Evolutionary conservation across 2,329 filamentous ascomycete species (phyloP), one percentile per base, ranked within the genome.

Genomic region (Chaetomium sp.): DNA sequence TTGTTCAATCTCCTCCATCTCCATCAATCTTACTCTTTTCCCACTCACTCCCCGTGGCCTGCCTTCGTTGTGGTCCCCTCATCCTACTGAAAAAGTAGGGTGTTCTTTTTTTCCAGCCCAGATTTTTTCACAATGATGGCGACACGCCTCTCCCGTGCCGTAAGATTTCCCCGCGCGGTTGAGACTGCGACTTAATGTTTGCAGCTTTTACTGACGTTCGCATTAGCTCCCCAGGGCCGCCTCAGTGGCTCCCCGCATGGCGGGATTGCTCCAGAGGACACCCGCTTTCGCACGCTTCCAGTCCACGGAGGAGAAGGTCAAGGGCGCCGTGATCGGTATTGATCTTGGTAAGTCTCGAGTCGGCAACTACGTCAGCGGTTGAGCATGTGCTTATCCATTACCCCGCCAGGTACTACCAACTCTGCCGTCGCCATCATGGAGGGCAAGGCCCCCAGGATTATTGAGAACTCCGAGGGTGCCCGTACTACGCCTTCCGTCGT

Each of bases 361-460:
- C 10, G 44, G 40, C 47, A 5, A 38, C 42, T 35, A 55, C 53
- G 52, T 59, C 44, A 55, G 14, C 12, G 7, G 14, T 42, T 9
- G 33, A 44, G 42, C 53, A 55, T 34, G 44, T 43, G 33, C 55
- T 52, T 37, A 60, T 58, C 53, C 51, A 6, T 36, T 27, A 44
- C 42, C 34, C 38, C 34, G 36, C 48, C 56, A 87, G 84, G 84
- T 71, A 97, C 92, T 71, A 97, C 92, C 68, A 97, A 97, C 84
- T 96, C 92, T 59, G 92, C 92, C 55, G 92, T 97, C 60, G 92
- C 91, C 69, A 80, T 97, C 64, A 96, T 97, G 91, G 92, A 97
- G 81, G 94, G 92, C 76, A 95, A 95, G 81, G 76, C 82, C 55
- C 90, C 92, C 67, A 90, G 87, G 76, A 97, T 97, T 73, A 97